Evolutionary conservation across 139 green algal species (phyloP), one percentile per base, ranked within the genome.

Genomic region (Tetraselmis striata): DNA sequence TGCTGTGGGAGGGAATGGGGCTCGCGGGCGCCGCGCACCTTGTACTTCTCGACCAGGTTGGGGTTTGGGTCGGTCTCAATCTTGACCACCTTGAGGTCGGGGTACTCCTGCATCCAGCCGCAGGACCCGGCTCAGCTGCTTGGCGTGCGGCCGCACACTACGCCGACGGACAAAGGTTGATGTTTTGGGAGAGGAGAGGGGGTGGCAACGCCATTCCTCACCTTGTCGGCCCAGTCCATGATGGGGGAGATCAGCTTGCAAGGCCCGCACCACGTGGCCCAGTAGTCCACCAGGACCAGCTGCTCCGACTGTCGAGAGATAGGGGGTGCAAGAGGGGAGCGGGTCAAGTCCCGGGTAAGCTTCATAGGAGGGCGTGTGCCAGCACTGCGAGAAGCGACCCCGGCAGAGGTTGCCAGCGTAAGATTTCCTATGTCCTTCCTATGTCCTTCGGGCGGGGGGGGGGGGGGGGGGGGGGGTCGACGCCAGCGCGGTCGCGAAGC

Each of bases 281-380:
- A 98, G 86, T 98, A 98, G 81, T 99, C 95, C 0, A 98, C 92
- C 23, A 99, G 84, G 2, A 98, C 95, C 0, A 95, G 93, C 0
- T 85, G 80, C 1, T 93, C 84, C 1, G 88, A 79, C 90, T 97
- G 89, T 59, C 26, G 79, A 78, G 0, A 27, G n/a, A 84, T 29
- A 2, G n/a, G n/a, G n/a, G n/a, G n/a, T n/a, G 32, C 0, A 77
- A 58, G 30, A 26, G 26, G 26, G 31, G 29, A 77, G 59, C 30
- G 30, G 74, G 27, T 18, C 28, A n/a, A 83, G 32, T 83, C 1
- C 28, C n/a, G 2, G 32, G 77, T 81, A 28, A 31, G n/a, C n/a
- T n/a, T 32, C 30, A 1, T 28, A 32, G 26, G 27, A 31, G 1
- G 2, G 24, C 2, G 80, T 22, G 1, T 2, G 24, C 29, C 80